phyloP scores from a whole-genome alignment of 768 basidiomycete species.

The Termitomyces titanicus region DNA sequence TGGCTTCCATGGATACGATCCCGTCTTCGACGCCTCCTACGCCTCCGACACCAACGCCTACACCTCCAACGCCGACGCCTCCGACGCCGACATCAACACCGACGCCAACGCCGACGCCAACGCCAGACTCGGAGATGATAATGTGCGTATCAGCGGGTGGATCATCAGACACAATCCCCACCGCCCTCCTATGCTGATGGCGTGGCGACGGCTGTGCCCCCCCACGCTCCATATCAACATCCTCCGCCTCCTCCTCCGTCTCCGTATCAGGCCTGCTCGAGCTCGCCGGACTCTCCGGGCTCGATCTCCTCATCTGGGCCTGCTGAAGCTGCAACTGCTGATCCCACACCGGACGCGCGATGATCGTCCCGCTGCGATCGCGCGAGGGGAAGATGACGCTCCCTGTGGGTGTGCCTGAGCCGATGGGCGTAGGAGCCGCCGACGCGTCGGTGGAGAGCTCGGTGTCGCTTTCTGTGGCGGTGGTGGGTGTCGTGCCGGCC shows the following conservation, averaged over 20 bases:
- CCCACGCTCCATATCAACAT: conserved; percentile 30
- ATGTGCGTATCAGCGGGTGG: conserved; percentile 36
- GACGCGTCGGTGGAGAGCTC: conserved; percentile 65
- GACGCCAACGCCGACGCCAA: conserved; percentile 12
- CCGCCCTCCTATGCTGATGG: conserved; percentile 25
- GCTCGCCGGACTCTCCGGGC: conserved; percentile 3
- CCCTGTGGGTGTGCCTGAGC: conserved; percentile 57
- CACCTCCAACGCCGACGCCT: conserved; percentile 26
- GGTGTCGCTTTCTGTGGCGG: conserved; percentile 43
- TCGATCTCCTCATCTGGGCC: neutral
- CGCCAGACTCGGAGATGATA: conserved; percentile 33
- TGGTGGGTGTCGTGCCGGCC: conserved; percentile 12
- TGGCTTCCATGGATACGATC: conserved; percentile 72
- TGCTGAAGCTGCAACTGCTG: conserved; percentile 11
- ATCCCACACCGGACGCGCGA: conserved; percentile 65
- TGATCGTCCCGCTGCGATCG: conserved; percentile 74
- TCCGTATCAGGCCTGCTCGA: conserved; percentile 69
- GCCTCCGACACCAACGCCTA: conserved; percentile 28
- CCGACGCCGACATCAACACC: conserved; percentile 19
- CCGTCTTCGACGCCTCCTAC: conserved; percentile 66
- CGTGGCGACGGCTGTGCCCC: conserved; percentile 21
- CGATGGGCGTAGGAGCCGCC: conserved; percentile 53
- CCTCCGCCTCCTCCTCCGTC: conserved; percentile 79
- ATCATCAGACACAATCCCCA: conserved; percentile 40
- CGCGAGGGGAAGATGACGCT: conserved; percentile 57